Conservation (phyloP, 2,329 filamentous ascomycete genomes). For the Hypoxylon sp. region DNA sequence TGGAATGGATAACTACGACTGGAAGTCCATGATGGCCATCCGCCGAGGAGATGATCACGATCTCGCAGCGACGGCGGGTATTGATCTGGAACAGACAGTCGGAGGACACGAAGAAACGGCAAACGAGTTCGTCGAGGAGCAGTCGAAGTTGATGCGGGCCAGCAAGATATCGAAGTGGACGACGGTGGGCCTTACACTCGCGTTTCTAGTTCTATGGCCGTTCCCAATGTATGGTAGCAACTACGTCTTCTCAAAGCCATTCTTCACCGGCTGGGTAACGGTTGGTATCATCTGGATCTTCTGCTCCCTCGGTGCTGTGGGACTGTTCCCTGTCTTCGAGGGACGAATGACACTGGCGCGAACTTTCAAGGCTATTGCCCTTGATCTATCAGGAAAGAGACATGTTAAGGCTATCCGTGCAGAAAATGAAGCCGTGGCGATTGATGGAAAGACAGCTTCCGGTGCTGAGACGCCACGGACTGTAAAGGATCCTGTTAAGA, state of each 20-base stretch:
- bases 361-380: conserved; percentile 72
- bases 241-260: conserved; percentile 85
- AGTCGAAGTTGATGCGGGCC: conserved; percentile 47
- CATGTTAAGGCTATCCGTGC: conserved; percentile 52
- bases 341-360: conserved; percentile 76
- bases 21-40: conserved; percentile 85
- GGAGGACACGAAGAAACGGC: conserved; percentile 66
- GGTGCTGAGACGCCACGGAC: conserved; percentile 36
- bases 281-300: conserved; percentile 87
- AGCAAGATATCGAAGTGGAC: conserved; percentile 60
- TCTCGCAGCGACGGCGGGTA: conserved; percentile 71
- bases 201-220: conserved; percentile 86
- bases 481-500: conserved; percentile 30
- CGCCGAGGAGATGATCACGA: conserved; percentile 84
- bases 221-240: conserved; percentile 89
- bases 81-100: conserved; percentile 71
- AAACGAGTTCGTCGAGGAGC: conserved; percentile 46
- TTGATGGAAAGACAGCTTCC: conserved; percentile 40
- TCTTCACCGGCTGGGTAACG: conserved; percentile 86
- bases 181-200: conserved; percentile 76
- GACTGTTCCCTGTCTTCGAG: conserved; percentile 85
- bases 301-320: conserved; percentile 78
- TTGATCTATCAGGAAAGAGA: conserved; percentile 69
- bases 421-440: conserved; percentile 42
- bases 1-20: conserved; percentile 85